These are phyloP conservation scores for Xylariaceae sp. DNA, from an alignment of 2,329 filamentous ascomycete species.

Conservation along the genomic window DNA sequence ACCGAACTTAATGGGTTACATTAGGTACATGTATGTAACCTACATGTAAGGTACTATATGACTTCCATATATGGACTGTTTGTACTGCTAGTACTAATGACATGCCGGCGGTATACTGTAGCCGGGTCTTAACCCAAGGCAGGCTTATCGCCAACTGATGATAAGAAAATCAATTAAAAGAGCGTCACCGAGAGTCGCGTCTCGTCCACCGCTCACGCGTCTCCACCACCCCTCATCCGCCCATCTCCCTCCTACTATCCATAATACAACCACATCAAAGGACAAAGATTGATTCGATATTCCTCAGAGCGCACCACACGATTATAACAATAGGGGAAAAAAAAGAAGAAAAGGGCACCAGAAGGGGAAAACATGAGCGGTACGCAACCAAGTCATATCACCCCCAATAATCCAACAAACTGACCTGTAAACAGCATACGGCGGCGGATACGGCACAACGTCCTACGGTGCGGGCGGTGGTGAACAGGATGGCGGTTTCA, in stretches of 20 bases:
- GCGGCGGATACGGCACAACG: slow-evolving; percentile 41
- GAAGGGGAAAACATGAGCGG: no score
- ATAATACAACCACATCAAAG: not conserved
- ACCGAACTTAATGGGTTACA: no score
- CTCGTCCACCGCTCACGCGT: slow-evolving; percentile 23
- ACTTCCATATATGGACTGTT: no score
- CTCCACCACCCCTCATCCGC: slow-evolving; percentile 9
- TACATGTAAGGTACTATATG: no score
- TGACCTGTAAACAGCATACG: slow-evolving; percentile 48
- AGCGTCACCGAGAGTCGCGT: slow-evolving; percentile 19
- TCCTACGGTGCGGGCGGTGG: slow-evolving; percentile 52
- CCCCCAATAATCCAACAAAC: no score
- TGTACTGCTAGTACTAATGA: no score
- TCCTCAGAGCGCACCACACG: no score
- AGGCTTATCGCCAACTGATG: no score
- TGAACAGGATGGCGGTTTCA: slow-evolving; percentile 60
- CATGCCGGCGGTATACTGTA: not conserved
- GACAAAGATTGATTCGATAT: slow-evolving; percentile 18
- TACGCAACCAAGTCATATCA: no score
- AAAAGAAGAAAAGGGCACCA: no score
- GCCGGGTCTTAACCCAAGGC: not conserved
- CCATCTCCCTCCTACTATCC: slow-evolving; percentile 4
- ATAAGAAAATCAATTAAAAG: slow-evolving; percentile 19
- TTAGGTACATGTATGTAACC: no score
- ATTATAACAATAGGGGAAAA: no score